phyloP scores from a whole-genome alignment of 164 flowering plant genomes.

The Protea cynaroides region DNA sequence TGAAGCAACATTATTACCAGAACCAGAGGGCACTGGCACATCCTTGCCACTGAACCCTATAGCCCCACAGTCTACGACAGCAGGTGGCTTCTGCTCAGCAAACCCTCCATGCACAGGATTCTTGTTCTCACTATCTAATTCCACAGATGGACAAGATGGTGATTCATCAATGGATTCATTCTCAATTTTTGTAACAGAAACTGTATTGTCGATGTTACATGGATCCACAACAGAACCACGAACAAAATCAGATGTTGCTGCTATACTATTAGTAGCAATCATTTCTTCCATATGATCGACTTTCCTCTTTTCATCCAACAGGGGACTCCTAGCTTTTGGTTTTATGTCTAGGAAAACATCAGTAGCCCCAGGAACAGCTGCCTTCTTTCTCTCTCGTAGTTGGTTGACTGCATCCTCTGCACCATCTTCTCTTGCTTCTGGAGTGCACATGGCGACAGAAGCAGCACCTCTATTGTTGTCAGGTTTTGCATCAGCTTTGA shows the following conservation, averaged over 20 bases:
- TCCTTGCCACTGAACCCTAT: slow-evolving; percentile 5
- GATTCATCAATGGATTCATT: slow-evolving; percentile 22
- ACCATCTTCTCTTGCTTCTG: slow-evolving; percentile 8
- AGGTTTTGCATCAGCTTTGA: not conserved
- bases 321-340: slow-evolving; percentile 1
- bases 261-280: not conserved
- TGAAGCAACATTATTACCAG: slow-evolving; percentile 9
- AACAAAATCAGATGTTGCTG: slow-evolving; percentile 1
- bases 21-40: slow-evolving; percentile 11
- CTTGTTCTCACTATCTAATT: slow-evolving; percentile 5
- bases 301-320: slow-evolving; percentile 9
- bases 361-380: slow-evolving; percentile 4
- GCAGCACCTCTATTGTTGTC: not conserved
- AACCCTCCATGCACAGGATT: slow-evolving; percentile 3
- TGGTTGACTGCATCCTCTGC: slow-evolving; percentile 6
- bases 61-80: slow-evolving; percentile 4
- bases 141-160: slow-evolving; percentile 13
- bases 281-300: slow-evolving; percentile 11
- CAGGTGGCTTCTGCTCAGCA: slow-evolving; percentile 15
- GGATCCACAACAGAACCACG: slow-evolving; percentile 7
- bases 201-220: slow-evolving; percentile 6
- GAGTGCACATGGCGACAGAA: slow-evolving; percentile 1
- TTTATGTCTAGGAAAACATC: slow-evolving; percentile 8
- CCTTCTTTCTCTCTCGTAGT: slow-evolving; percentile 7
- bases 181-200: slow-evolving; percentile 11